A percentile compares a stretch with the other conserved stretches of the same genome.
These are phyloP conservation scores for Kwoniella dejecticola DNA, from an alignment of 768 basidiomycete species.

Conservation along the genomic window DNA sequence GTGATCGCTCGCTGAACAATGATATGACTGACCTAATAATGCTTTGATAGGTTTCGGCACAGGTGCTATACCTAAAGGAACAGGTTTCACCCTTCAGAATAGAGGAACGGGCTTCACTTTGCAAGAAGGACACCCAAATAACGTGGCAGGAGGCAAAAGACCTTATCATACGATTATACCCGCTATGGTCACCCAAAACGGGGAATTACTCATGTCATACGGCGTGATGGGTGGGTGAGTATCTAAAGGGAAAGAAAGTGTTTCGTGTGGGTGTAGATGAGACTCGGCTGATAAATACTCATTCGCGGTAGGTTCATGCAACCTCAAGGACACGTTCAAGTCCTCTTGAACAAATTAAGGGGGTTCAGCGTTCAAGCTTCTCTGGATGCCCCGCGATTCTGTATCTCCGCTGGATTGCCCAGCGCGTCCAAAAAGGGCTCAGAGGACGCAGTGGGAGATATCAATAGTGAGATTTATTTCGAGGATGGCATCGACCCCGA, in stretches of 20 bases:
- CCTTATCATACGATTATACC: slow-evolving; percentile 84
- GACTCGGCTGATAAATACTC: not conserved
- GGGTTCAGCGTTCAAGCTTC: slow-evolving; percentile 86
- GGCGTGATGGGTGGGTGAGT: slow-evolving; percentile 70
- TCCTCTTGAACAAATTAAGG: slow-evolving; percentile 82
- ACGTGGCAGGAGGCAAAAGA: slow-evolving; percentile 79
- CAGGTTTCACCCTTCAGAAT: slow-evolving; percentile 96
- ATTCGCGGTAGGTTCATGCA: slow-evolving; percentile 56
- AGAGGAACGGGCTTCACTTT: slow-evolving; percentile 83
- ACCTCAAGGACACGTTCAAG: slow-evolving; percentile 96
- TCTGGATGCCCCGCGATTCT: slow-evolving; percentile 92
- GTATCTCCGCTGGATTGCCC: slow-evolving; percentile 82
- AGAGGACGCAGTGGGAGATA: slow-evolving; percentile 68
- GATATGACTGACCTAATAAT: too few species aligned
- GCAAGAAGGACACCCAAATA: slow-evolving; percentile 79
- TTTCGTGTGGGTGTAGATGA: too few species aligned
- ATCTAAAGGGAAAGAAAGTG: not conserved
- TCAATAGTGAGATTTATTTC: slow-evolving; percentile 82
- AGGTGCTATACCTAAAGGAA: slow-evolving; percentile 83
- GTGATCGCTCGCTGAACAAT: too few species aligned
- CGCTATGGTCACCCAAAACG: slow-evolving; percentile 44
- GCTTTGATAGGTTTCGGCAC: slow-evolving; percentile 82
- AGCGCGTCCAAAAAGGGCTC: slow-evolving; percentile 63
- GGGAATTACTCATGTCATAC: slow-evolving; percentile 39
- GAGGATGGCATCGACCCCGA: slow-evolving; percentile 75